A percentile compares a stretch with the other conserved stretches of the same genome.
These are phyloP conservation scores for Chaetomium sp. DNA, from an alignment of 2,329 filamentous ascomycete genomes.

Conservation along the genomic window DNA sequence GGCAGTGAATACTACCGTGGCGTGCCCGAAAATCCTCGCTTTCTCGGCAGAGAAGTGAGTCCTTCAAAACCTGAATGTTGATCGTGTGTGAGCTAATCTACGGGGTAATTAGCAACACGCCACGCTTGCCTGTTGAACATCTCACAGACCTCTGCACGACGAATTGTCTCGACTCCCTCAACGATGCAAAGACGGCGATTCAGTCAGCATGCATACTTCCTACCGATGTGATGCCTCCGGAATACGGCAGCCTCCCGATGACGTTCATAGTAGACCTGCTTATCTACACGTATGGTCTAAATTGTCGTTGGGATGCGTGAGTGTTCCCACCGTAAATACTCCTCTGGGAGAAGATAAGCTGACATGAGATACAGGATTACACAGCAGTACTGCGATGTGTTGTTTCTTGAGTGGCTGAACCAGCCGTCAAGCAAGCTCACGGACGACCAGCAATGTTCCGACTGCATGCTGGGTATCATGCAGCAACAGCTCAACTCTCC, in stretches of 20 bases:
- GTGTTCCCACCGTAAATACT: neutral
- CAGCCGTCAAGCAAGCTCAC: neutral
- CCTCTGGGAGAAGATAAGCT: neutral
- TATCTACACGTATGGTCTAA: constrained; percentile 1
- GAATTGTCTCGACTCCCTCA: neutral
- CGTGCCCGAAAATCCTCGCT: too few relatives aligned
- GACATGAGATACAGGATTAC: neutral
- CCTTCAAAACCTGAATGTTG: too few relatives aligned
- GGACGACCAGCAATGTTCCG: neutral
- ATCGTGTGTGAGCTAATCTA: too few relatives aligned
- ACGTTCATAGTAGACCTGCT: constrained; percentile 1
- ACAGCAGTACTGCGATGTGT: neutral
- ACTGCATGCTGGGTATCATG: neutral
- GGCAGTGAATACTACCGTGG: too few relatives aligned
- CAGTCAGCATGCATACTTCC: neutral
- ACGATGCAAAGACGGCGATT: neutral
- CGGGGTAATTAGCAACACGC: too few relatives aligned
- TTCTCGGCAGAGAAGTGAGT: too few relatives aligned
- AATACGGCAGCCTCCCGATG: neutral
- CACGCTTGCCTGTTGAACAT: neutral
- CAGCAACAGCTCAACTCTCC: constrained; percentile 2
- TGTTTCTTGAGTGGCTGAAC: neutral
- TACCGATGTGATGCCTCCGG: neutral
- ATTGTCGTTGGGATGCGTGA: neutral
- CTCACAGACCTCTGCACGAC: neutral